Evolutionary conservation across 139 green algal species (phyloP).

Genomic region (Nannochloris sp.): DNA sequence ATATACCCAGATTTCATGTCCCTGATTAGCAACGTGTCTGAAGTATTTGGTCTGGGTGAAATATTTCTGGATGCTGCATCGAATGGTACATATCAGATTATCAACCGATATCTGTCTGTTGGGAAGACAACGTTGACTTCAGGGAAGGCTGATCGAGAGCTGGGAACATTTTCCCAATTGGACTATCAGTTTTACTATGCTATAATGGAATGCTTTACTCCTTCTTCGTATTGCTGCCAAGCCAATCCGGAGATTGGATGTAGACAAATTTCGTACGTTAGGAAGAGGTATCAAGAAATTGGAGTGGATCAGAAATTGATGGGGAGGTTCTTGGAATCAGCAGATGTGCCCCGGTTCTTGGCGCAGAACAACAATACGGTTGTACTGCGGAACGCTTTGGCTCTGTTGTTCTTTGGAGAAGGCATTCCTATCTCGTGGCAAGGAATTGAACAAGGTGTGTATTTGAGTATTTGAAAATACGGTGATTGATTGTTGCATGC

Average conservation of each 20-base stretch:
- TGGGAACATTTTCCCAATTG: neutral
- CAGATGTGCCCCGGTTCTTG: neutral
- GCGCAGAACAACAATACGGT: neutral
- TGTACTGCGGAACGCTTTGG: constrained; percentile 11
- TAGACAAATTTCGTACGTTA: neutral
- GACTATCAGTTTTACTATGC: neutral
- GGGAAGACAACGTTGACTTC: constrained; percentile 11
- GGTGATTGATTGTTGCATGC: neutral
- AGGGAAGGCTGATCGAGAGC: constrained; percentile 6
- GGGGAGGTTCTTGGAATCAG: constrained; percentile 1
- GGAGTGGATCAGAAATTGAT: constrained; percentile 3
- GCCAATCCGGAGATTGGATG: neutral
- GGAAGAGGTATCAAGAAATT: neutral
- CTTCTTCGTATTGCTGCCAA: neutral
- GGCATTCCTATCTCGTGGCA: constrained; percentile 39
- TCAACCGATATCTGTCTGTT: constrained; percentile 7
- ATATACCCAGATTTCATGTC: constrained; percentile 5
- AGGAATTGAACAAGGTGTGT: constrained; percentile 21
- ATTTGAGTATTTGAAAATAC: neutral
- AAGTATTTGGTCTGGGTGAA: constrained; percentile 1
- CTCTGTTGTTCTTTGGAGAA: constrained; percentile 22
- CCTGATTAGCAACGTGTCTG: constrained; percentile 1
- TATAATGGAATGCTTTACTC: neutral
- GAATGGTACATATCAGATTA: constrained; percentile 10
- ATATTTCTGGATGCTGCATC: neutral